Conservation (phyloP, 2,329 filamentous ascomycete species). For the Apiospora hydei region DNA sequence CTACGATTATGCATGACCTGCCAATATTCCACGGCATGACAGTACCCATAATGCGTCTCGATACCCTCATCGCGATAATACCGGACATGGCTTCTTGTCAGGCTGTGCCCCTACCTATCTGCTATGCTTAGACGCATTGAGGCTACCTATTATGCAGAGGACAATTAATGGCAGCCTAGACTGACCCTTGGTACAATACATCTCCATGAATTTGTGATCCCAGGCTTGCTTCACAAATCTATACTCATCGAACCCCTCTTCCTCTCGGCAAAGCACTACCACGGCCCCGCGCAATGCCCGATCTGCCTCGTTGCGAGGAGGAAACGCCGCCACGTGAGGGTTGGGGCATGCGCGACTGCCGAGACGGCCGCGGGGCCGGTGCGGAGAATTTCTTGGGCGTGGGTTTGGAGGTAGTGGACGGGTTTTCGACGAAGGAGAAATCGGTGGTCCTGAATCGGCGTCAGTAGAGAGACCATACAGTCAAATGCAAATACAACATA, state of each 20-base stretch:
- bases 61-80: slow-evolving; percentile 16
- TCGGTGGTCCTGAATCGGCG: slow-evolving; percentile 77
- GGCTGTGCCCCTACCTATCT: neutral
- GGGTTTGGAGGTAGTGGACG: slow-evolving; percentile 62
- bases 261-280: slow-evolving; percentile 57
- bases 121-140: slow-evolving; percentile 19
- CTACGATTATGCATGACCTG: neutral
- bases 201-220: neutral
- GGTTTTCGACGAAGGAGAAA: slow-evolving; percentile 89
- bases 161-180: neutral
- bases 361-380: slow-evolving; percentile 53
- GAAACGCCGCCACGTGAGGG: slow-evolving; percentile 49
- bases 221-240: neutral
- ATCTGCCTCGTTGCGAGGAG: slow-evolving; percentile 41
- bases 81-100: neutral
- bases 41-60: neutral
- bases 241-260: slow-evolving; percentile 52
- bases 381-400: slow-evolving; percentile 53
- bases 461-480: neutral
- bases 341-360: slow-evolving; percentile 57
- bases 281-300: slow-evolving; percentile 47
- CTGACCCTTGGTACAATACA: slow-evolving; percentile 13
- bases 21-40: neutral
- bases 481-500: slow-evolving; percentile 42
- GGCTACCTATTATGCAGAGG: slow-evolving; percentile 13